A percentile compares a stretch with the other conserved stretches of the same genome.
Evolutionary conservation across 2,329 filamentous ascomycete genomes (phyloP).

Genomic region (Fusarium bactridioides): DNA sequence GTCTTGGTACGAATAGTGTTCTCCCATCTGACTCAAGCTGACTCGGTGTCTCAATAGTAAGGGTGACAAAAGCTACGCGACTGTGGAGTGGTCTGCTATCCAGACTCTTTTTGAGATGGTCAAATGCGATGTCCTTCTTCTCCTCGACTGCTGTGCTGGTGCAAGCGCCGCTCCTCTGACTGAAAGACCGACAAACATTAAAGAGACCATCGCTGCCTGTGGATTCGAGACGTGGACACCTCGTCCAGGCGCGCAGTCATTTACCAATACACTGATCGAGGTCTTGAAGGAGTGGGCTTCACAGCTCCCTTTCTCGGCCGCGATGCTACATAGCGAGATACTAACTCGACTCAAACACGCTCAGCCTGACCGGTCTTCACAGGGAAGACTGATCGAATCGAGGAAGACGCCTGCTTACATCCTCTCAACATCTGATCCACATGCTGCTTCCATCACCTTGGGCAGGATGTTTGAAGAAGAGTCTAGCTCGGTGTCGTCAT

Average conservation of each 20-base stretch:
- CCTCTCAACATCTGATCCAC: conserved; percentile 38
- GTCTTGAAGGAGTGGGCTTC: conserved; percentile 40
- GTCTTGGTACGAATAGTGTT: conserved; percentile 30
- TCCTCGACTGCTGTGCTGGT: conserved; percentile 40
- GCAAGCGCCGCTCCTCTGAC: conserved; percentile 39
- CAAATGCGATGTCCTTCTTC: conserved; percentile 38
- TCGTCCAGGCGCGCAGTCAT: conserved; percentile 36
- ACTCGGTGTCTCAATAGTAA: conserved; percentile 30
- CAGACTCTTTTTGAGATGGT: conserved; percentile 41
- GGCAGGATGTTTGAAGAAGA: conserved; percentile 34
- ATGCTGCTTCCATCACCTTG: conserved; percentile 38
- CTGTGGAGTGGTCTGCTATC: conserved; percentile 41
- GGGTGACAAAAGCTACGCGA: conserved; percentile 35
- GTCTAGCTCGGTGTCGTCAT: conserved; percentile 29
- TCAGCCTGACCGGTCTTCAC: conserved; percentile 33
- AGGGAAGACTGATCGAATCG: conserved; percentile 35
- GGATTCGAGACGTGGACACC: conserved; percentile 41
- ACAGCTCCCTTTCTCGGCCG: conserved; percentile 39
- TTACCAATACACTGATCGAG: conserved; percentile 39
- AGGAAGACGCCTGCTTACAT: conserved; percentile 41
- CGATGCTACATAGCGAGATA: conserved; percentile 42
- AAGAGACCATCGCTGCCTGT: conserved; percentile 41
- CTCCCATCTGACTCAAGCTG: neutral
- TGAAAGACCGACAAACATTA: conserved; percentile 40
- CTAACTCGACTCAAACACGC: conserved; percentile 39